phyloP scores from a whole-genome alignment of 768 basidiomycete species.

The Strobilomyces confusus region DNA sequence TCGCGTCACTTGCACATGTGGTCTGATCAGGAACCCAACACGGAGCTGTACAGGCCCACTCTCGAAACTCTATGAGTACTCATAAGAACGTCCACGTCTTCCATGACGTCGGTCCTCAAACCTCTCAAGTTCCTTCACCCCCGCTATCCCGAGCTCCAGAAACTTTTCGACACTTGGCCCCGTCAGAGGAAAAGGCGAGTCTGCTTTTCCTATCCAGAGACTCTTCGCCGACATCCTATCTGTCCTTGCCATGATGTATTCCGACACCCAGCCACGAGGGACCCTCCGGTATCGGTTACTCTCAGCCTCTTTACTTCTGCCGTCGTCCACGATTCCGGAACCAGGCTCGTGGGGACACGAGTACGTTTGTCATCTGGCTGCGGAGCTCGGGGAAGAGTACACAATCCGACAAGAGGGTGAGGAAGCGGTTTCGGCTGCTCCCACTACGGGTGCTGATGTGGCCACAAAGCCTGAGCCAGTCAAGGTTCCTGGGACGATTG shows the following conservation, averaged over 20 bases:
- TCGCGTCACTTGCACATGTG: conserved; percentile 13
- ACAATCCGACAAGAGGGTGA: conserved; percentile 50
- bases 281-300: conserved; percentile 91
- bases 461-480: conserved; percentile 31
- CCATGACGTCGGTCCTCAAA: conserved; percentile 99
- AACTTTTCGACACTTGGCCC: conserved; percentile 78
- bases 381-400: conserved; percentile 95
- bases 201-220: conserved; percentile 46
- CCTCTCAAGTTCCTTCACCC: conserved; percentile 97
- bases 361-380: conserved; percentile 94
- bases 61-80: conserved; percentile 91
- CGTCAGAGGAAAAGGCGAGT: conserved; percentile 64
- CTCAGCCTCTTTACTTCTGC: conserved; percentile 65
- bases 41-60: conserved; percentile 79
- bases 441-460: conserved; percentile 28
- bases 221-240: conserved; percentile 96
- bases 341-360: conserved; percentile 99
- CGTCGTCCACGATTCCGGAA: conserved; percentile 67
- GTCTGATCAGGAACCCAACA: conserved; percentile 74
- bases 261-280: conserved; percentile 94
- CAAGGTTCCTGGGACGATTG: conserved; percentile 49
- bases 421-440: conserved; percentile 22
- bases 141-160: conserved; percentile 83
- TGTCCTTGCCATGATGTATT: conserved; percentile 99
- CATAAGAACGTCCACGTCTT: conserved; percentile 94